phyloP scores from a whole-genome alignment of 78 protist genomes.

The Planoprotostelium fungivorum region DNA sequence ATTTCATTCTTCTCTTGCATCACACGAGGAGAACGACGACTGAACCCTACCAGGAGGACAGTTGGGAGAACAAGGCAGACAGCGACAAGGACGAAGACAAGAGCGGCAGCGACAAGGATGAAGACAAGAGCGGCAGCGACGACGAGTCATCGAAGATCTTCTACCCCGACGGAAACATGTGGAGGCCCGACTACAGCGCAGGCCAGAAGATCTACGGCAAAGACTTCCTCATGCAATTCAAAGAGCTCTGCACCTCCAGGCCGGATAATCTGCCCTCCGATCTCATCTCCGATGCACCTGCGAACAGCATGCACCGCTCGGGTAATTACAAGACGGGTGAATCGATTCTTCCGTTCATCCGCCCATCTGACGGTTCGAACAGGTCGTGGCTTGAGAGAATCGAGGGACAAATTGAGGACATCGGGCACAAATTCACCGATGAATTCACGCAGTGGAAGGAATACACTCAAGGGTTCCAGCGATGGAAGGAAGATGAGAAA shows the following conservation, averaged over 20 bases:
- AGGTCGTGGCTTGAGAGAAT: background rate
- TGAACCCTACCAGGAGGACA: too few relatives aligned
- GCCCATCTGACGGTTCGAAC: too few relatives aligned
- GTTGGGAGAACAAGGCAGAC: too few relatives aligned
- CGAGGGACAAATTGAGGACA: background rate
- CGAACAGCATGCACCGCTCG: background rate
- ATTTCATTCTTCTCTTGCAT: too few relatives aligned
- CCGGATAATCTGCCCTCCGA: background rate
- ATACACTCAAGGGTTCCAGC: background rate
- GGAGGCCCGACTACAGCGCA: background rate
- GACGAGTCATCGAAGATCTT: background rate
- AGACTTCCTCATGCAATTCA: background rate
- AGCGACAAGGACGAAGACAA: background rate
- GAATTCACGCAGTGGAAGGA: background rate
- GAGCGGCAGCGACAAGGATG: background rate
- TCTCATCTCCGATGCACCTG: background rate
- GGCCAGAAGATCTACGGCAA: background rate
- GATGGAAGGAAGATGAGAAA: background rate
- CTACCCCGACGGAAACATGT: background rate
- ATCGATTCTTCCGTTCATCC: too few relatives aligned
- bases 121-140: background rate
- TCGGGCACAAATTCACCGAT: background rate
- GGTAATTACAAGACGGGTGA: background rate
- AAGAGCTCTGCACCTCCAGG: background rate
- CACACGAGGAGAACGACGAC: too few relatives aligned